phyloP scores from a whole-genome alignment of 208 protist species.

The Acanthamoeba castellanii region DNA sequence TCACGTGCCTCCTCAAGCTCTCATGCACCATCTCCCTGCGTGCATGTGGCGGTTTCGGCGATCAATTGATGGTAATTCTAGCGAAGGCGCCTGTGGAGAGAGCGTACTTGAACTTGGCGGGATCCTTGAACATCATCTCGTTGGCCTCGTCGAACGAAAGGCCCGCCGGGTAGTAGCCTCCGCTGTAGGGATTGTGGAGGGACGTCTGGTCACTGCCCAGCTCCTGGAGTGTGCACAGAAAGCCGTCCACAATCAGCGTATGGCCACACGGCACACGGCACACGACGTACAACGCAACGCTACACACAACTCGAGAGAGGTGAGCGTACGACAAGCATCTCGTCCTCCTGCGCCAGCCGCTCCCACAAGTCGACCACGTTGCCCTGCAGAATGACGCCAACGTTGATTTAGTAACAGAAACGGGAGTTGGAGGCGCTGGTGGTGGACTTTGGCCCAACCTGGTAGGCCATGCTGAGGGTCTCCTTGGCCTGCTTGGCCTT shows the following conservation, averaged over 20 bases:
- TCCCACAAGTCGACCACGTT: slow-evolving; percentile 94
- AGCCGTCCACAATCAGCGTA: not conserved
- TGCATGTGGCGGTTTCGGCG: not conserved
- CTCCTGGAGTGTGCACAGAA: slow-evolving; percentile 79
- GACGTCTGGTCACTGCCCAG: slow-evolving; percentile 94
- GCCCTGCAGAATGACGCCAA: slow-evolving; percentile 74
- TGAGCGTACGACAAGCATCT: slow-evolving; percentile 62
- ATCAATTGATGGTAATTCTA: not conserved
- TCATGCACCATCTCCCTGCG: slow-evolving; percentile 89
- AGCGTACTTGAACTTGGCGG: slow-evolving; percentile 87
- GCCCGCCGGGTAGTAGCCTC: slow-evolving; percentile 94
- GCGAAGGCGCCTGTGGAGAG: not conserved
- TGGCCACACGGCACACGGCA: not conserved
- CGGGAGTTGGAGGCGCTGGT: no score
- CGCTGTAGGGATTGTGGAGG: slow-evolving; percentile 93
- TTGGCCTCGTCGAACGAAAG: slow-evolving; percentile 92
- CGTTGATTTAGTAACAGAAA: not conserved
- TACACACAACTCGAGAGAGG: not conserved
- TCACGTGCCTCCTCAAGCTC: slow-evolving; percentile 88
- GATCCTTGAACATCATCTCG: slow-evolving; percentile 91
- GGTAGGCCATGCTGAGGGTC: slow-evolving; percentile 89
- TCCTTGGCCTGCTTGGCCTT: slow-evolving; percentile 84
- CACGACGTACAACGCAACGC: not conserved
- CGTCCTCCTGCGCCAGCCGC: slow-evolving; percentile 62
- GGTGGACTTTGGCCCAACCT: not conserved